Base-by-base conservation (phyloP, 2,329 filamentous ascomycete species). In the Trichoderma atrobrunneum region DNA sequence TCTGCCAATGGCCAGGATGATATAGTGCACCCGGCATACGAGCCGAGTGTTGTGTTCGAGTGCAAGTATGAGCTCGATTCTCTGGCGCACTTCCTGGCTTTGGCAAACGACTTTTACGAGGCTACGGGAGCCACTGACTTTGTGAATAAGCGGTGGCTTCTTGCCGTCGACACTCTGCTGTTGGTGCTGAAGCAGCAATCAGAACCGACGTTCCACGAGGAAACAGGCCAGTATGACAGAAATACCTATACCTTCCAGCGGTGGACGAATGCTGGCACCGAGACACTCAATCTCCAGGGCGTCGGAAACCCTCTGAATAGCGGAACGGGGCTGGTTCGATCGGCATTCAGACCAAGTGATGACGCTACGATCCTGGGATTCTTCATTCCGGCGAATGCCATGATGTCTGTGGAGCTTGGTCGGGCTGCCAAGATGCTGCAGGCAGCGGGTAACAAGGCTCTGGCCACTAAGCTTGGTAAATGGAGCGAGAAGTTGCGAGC, bases 11-110 rank as follows among this genome's bases (percentile, higher is more conserved):
- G 93, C 3, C 93, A 97, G 79, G 88, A 91, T 24, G 96, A 99
- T 78, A 82, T 80, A 10, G 96, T 99, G 0, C 94, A 97, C 77
- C 96, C 96, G 0, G 86, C 87, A 0, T 98, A 97, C 79, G 94
- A 98, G 78, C 92, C 92, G 0, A 89, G 87, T 0, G 88, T 91
- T 63, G 96, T 99, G 4, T 99, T 98, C 75, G 96, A 99, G 82
- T 99, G 96, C 88, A 99, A 99, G 83, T 99, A 98, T 82, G 96
- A 99, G 84, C 90, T 99, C 26, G 96, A 99, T 82, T 98, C 95
- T 10, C 86, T 99, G 0, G 96, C 95, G 0, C 92, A 97, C 79
- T 99, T 99, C 80, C 87, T 99, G 7, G 90, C 92, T 0, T 84
- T 99, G 2, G 89, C 87, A 21, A 98, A 97, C 77, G 91, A 97